A percentile compares a stretch with the other conserved stretches of the same genome.
Conservation (phyloP, 2,329 filamentous ascomycete genomes). For the Emmonsia crescens region DNA sequence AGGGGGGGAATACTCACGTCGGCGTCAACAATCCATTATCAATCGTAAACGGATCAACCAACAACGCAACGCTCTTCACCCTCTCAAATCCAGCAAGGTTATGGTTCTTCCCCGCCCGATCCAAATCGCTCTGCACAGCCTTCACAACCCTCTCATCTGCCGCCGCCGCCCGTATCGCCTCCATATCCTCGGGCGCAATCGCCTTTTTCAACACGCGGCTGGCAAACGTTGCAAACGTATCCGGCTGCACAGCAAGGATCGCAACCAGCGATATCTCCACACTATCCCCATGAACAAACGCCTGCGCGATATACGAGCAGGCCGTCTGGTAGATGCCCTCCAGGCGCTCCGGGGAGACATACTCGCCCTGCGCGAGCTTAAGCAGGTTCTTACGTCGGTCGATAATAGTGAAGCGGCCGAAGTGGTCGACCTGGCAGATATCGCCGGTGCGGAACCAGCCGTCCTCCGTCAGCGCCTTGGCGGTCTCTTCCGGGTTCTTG, state of each 20-base stretch:
- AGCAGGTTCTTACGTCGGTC: constrained; percentile 99
- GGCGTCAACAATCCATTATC: constrained; percentile 68
- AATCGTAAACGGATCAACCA: constrained; percentile 81
- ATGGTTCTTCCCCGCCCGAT: constrained; percentile 64
- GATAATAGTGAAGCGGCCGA: constrained; percentile 83
- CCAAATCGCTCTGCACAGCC: constrained; percentile 67
- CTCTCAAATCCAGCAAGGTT: constrained; percentile 91
- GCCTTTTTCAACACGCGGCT: constrained; percentile 61
- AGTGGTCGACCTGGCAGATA: constrained; percentile 71
- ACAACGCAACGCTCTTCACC: constrained; percentile 61
- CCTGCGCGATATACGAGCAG: constrained; percentile 64
- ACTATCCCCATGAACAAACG: constrained; percentile 84
- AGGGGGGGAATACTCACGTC: constrained; percentile 28
- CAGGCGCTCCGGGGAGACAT: constrained; percentile 92
- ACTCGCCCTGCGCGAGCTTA: constrained; percentile 95
- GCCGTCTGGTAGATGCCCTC: constrained; percentile 88
- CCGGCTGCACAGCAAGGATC: constrained; percentile 79
- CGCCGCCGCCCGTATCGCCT: constrained; percentile 56
- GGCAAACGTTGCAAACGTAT: constrained; percentile 70
- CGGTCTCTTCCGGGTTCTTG: constrained; percentile 79
- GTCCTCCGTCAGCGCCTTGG: constrained; percentile 68
- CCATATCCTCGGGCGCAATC: constrained; percentile 53
- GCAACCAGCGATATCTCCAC: constrained; percentile 71
- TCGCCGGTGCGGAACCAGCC: constrained; percentile 98
- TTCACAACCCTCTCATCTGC: constrained; percentile 59